These are phyloP conservation scores for Sporisorium reilianum DNA, from an alignment of 1,284 basidiomycete species.

Conservation along the genomic window DNA sequence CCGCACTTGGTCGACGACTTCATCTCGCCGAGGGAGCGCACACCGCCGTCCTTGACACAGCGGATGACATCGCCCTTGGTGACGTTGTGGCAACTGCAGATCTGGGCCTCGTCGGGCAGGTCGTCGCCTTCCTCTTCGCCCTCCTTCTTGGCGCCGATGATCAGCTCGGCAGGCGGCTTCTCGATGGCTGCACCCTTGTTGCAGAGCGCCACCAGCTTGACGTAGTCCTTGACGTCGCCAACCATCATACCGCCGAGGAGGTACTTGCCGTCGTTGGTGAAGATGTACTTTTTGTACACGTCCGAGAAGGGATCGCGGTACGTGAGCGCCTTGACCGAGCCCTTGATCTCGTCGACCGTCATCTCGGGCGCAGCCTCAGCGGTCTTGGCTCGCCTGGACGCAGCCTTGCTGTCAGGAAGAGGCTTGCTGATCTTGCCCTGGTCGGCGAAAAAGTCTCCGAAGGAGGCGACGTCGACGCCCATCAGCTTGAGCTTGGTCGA, in stretches of 20 bases:
- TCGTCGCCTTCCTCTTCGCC: constrained; percentile 77
- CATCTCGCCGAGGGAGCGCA: constrained; percentile 74
- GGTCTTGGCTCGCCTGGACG: constrained; percentile 13
- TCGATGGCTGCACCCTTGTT: constrained; percentile 81
- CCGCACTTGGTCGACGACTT: constrained; percentile 80
- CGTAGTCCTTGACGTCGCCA: constrained; percentile 79
- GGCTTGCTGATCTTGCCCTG: constrained; percentile 69
- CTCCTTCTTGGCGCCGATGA: constrained; percentile 74
- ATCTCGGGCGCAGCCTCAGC: constrained; percentile 15
- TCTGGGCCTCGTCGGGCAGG: constrained; percentile 79
- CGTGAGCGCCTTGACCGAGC: constrained; percentile 74
- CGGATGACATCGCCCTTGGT: constrained; percentile 75
- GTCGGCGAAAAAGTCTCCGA: constrained; percentile 82
- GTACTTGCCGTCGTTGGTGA: constrained; percentile 80
- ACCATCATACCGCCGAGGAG: constrained; percentile 85
- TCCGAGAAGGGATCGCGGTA: constrained; percentile 79
- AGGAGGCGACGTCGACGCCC: constrained; percentile 81
- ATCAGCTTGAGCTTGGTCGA: constrained; percentile 79
- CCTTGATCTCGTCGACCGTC: constrained; percentile 43
- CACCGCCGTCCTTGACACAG: constrained; percentile 74
- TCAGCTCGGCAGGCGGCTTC: constrained; percentile 77
- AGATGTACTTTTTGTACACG: constrained; percentile 78
- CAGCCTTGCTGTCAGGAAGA: constrained; percentile 41
- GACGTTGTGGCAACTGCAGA: constrained; percentile 81
- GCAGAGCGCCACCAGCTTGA: constrained; percentile 78